Evolutionary conservation across 352 stramenopile species (phyloP).

Genomic region (Globisporangium sylvaticum): DNA sequence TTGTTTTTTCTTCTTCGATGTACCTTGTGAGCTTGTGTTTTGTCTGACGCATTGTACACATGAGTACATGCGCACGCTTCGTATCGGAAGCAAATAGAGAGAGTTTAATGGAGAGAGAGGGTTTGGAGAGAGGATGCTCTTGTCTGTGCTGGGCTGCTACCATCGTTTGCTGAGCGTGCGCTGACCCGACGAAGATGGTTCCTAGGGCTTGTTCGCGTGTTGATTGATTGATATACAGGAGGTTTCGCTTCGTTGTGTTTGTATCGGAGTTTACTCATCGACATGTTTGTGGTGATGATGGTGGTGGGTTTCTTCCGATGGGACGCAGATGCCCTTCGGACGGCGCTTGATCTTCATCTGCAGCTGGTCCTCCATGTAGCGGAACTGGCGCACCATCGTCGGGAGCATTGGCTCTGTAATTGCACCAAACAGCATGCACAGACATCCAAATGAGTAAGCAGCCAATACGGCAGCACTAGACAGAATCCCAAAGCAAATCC

Average conservation of each 20-base stretch:
- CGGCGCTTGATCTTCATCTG: constrained; percentile 52
- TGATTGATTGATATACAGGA: neutral
- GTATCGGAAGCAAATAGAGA: neutral
- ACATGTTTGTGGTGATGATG: neutral
- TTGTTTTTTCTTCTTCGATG: neutral
- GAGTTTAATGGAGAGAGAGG: neutral
- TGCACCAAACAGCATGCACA: neutral
- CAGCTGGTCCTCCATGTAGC: constrained; percentile 76
- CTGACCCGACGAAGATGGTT: neutral
- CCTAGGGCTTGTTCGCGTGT: neutral
- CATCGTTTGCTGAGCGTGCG: too few relatives aligned
- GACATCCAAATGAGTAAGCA: constrained; percentile 4
- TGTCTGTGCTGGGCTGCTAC: too few relatives aligned
- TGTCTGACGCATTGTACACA: neutral
- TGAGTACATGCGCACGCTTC: neutral
- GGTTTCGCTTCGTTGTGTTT: neutral
- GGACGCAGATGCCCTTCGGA: constrained; percentile 40
- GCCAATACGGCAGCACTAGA: neutral
- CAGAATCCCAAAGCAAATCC: neutral
- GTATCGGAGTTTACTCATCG: neutral
- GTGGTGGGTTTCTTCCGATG: constrained; percentile 27
- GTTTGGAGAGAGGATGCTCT: too few relatives aligned
- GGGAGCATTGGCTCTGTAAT: constrained; percentile 60
- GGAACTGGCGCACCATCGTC: constrained; percentile 74
- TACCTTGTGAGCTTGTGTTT: neutral